Evolutionary conservation across 2,329 filamentous ascomycete species (phyloP).

Genomic region (Neofusicoccum sp.): DNA sequence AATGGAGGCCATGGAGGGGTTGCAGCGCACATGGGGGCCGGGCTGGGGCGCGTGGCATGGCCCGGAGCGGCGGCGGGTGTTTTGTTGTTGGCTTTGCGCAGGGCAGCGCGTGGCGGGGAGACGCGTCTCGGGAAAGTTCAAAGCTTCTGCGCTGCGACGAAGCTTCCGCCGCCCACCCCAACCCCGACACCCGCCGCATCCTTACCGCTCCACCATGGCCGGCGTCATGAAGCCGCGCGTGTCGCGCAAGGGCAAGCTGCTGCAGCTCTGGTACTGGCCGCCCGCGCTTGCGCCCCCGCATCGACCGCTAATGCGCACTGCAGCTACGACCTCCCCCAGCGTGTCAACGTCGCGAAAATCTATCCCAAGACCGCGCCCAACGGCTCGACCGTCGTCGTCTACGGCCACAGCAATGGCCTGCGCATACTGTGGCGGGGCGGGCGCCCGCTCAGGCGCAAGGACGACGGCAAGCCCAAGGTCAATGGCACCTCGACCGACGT

Average conservation of each 20-base stretch:
- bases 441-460: conserved; percentile 42
- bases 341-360: conserved; percentile 54
- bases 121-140: conserved; percentile 19
- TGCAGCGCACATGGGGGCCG: conserved; percentile 33
- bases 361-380: conserved; percentile 61
- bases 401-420: conserved; percentile 58
- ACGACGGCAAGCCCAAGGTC: conserved; percentile 35
- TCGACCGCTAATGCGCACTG: background rate
- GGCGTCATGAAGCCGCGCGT: conserved; percentile 15
- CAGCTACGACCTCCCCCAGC: conserved; percentile 61
- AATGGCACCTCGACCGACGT: conserved; percentile 45
- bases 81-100: conserved; percentile 10
- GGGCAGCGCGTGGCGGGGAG: conserved; percentile 19
- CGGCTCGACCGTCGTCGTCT: conserved; percentile 61
- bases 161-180: conserved; percentile 15
- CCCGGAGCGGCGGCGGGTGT: background rate
- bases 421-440: conserved; percentile 62
- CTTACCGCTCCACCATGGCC: conserved; percentile 4
- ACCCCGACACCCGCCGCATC: conserved; percentile 4
- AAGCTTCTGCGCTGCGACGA: conserved; percentile 13
- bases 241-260: conserved; percentile 13
- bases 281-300: too few relatives aligned
- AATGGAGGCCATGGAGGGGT: conserved; percentile 73
- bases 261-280: conserved; percentile 14
- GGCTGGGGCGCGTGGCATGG: conserved; percentile 13